A percentile compares a stretch with the other conserved stretches of the same genome.
phyloP scores from a whole-genome alignment of 2,329 filamentous ascomycete genomes.

The Mycosphaerella sp. region DNA sequence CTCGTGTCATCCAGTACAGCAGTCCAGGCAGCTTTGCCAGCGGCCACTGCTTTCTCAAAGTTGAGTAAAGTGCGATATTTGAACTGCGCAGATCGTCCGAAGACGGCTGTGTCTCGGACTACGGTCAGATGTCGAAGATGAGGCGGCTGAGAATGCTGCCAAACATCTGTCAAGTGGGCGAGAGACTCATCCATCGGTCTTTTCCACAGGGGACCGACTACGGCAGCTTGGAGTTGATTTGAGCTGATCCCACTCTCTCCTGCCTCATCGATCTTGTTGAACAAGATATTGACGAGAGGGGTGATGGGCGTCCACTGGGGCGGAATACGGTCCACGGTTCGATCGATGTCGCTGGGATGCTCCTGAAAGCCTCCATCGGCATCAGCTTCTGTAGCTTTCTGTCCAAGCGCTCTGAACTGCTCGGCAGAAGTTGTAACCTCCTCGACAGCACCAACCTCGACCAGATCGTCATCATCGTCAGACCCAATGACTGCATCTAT shows the following conservation, averaged over 20 bases:
- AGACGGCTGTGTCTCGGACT: constrained; percentile 48
- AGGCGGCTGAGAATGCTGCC: constrained; percentile 53
- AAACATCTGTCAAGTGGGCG: constrained; percentile 48
- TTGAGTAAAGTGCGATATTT: constrained; percentile 49
- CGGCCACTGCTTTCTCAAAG: constrained; percentile 49
- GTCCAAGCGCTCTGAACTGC: not conserved
- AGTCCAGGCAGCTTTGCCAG: constrained; percentile 48
- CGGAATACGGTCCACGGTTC: constrained; percentile 32
- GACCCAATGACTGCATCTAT: not conserved
- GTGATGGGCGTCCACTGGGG: constrained; percentile 52
- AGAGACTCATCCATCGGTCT: constrained; percentile 50
- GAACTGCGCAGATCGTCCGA: constrained; percentile 46
- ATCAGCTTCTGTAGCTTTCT: not conserved
- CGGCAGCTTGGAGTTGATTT: constrained; percentile 32
- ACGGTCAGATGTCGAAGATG: constrained; percentile 52
- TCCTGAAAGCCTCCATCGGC: constrained; percentile 16
- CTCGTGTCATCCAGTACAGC: constrained; percentile 39
- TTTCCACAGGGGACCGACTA: constrained; percentile 48
- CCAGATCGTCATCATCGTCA: constrained; percentile 5
- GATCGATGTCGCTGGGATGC: constrained; percentile 10
- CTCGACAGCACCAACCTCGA: constrained; percentile 8
- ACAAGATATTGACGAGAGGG: constrained; percentile 47
- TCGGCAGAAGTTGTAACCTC: constrained; percentile 1
- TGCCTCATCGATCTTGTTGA: constrained; percentile 42
- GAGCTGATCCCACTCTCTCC: constrained; percentile 48